These are phyloP conservation scores for Clohesyomyces aquaticus DNA, from an alignment of 495 filamentous ascomycete genomes.

Conservation along the genomic window DNA sequence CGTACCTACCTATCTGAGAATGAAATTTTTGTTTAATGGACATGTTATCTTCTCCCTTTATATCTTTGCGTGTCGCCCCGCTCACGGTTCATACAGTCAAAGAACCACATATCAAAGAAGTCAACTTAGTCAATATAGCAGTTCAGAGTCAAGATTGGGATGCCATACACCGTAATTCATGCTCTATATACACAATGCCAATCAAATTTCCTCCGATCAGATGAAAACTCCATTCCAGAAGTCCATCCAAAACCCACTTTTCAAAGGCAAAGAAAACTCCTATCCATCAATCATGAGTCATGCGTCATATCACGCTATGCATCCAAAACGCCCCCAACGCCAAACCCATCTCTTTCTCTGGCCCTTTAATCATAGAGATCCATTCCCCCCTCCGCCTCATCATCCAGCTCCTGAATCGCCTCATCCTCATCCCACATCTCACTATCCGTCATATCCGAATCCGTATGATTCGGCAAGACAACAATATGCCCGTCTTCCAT, in stretches of 20 bases:
- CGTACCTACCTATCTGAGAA: too few relatives aligned
- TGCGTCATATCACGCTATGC: neutral
- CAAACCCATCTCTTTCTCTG: neutral
- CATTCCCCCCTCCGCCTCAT: slow-evolving; percentile 52
- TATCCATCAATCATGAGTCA: neutral
- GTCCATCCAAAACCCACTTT: neutral
- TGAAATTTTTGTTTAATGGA: too few relatives aligned
- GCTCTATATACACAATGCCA: neutral
- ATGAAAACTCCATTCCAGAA: too few relatives aligned
- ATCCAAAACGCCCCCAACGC: neutral
- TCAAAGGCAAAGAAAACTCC: neutral
- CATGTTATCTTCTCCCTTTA: too few relatives aligned
- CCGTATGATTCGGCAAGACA: slow-evolving; percentile 81
- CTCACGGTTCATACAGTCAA: too few relatives aligned
- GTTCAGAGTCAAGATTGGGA: too few relatives aligned
- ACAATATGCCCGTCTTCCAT: slow-evolving; percentile 75
- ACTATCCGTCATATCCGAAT: slow-evolving; percentile 55
- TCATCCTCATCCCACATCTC: slow-evolving; percentile 67
- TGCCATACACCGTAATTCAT: too few relatives aligned
- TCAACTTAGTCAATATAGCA: too few relatives aligned
- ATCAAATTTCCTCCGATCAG: too few relatives aligned
- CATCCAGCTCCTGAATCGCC: slow-evolving; percentile 70
- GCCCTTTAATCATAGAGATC: slow-evolving; percentile 49
- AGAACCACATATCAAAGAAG: too few relatives aligned
- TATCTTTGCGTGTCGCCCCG: too few relatives aligned